These are phyloP conservation scores for Leishmania tropica DNA, from an alignment of 208 protist genomes.

Conservation along the genomic window DNA sequence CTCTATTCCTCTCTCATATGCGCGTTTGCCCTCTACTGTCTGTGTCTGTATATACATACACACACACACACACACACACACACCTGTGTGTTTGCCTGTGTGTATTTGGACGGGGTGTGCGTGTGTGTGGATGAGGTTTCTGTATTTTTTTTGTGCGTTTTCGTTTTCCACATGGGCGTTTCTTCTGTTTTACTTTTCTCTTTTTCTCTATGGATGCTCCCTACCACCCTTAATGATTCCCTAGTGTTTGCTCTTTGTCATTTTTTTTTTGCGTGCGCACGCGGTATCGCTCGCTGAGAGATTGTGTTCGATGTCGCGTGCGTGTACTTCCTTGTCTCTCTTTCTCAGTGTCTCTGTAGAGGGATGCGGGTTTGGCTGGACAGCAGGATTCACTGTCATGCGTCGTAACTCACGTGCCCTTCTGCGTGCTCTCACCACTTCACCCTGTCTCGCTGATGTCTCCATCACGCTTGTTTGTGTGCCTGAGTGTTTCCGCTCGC, in stretches of 20 bases:
- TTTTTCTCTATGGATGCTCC: background rate
- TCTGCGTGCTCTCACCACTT: background rate
- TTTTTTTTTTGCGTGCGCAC: background rate
- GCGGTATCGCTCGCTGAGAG: background rate
- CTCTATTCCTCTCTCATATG: background rate
- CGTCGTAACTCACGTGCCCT: background rate
- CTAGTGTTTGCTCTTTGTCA: background rate
- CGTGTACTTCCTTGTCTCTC: background rate
- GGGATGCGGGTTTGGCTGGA: background rate
- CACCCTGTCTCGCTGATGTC: background rate
- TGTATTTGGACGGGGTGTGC: background rate
- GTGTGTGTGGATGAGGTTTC: background rate
- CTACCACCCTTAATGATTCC: background rate
- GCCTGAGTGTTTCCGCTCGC: background rate
- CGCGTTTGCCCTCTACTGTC: no score
- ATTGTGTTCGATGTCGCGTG: background rate
- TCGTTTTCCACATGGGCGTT: slow-evolving; percentile 1
- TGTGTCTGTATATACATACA: no score
- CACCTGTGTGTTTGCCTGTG: background rate
- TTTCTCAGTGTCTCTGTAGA: background rate
- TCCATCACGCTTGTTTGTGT: background rate
- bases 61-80: no score
- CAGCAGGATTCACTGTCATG: background rate
- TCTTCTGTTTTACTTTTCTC: background rate
- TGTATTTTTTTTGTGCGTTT: slow-evolving; percentile 16